Conservation (phyloP, 1,284 basidiomycete species). For the Apiotrichum sp. region DNA sequence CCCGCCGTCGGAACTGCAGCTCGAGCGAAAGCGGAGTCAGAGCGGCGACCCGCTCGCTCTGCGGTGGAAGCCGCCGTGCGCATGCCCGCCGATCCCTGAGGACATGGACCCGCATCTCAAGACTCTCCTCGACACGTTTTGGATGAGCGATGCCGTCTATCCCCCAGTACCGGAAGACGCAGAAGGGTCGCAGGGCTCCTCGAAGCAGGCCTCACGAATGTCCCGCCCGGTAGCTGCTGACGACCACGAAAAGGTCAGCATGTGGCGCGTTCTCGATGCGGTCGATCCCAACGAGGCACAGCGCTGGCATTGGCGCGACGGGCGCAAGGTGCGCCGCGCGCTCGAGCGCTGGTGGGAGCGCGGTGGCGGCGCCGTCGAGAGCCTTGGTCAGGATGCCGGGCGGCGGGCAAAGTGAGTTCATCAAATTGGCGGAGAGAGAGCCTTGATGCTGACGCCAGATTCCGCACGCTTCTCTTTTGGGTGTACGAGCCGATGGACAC, state of each 20-base stretch:
- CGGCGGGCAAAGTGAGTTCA: slow-evolving; percentile 17
- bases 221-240: slow-evolving; percentile 51
- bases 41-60: slow-evolving; percentile 9
- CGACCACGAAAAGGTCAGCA: slow-evolving; percentile 50
- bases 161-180: slow-evolving; percentile 10
- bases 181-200: too few species aligned
- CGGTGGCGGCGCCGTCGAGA: slow-evolving; percentile 57
- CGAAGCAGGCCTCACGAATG: background rate
- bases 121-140: slow-evolving; percentile 39
- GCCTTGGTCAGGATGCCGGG: slow-evolving; percentile 21
- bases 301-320: slow-evolving; percentile 94
- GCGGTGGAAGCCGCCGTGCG: slow-evolving; percentile 27
- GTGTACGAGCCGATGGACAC: slow-evolving; percentile 67
- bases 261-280: slow-evolving; percentile 62
- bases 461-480: slow-evolving; percentile 84
- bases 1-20: slow-evolving; percentile 64
- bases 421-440: too few species aligned
- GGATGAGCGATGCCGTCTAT: slow-evolving; percentile 28
- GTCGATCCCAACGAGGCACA: slow-evolving; percentile 71
- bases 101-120: slow-evolving; percentile 50
- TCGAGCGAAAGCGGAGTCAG: slow-evolving; percentile 57
- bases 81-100: slow-evolving; percentile 39
- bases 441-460: slow-evolving; percentile 51
- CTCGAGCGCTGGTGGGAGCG: slow-evolving; percentile 73
- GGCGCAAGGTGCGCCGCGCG: slow-evolving; percentile 78